Base-by-base conservation (phyloP, 2,329 filamentous ascomycete species). In the Scedosporium minutisporum region DNA sequence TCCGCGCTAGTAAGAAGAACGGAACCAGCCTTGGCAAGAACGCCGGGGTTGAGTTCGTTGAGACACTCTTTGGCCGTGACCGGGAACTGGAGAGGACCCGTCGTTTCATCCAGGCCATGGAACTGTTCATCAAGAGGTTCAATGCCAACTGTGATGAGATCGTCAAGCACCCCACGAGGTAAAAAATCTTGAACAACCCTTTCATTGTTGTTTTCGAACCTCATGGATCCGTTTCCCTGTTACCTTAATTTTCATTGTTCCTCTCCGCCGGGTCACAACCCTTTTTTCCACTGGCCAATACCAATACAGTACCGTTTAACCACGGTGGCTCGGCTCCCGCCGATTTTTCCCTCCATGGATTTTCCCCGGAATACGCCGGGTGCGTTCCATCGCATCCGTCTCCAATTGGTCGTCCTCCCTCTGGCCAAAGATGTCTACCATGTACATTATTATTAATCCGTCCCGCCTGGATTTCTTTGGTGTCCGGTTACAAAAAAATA, bases 111-210 rank as follows among this genome's bases (percentile, higher is more conserved):
- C 87, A 90, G 67, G 87, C 86, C 66, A 87, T 96, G 71, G 85
- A 90, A 59, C 81, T 93, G 42, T 99, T 93, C 91, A 92, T 90
- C 74, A 86, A 96, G 77, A 89, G 93, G 57, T 99, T 97, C 75
- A 92, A 97, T 71, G 91, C 90, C 74, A 97, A 97, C 80, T 96
- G 92, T 77, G 91, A 96, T 70, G 90, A 93, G 29, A 93, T 97
- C 68, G 80, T 97, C 65, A 77, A 77, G 68, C 79, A 81, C 70
- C 86, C 86, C 48, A 81, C 80, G 68, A 75, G 78, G 70, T 87
- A 82, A 53, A 27, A 9, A 38, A 38, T 38, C 7, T 9, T 38
- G 10, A 38, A 6, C 33, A 38, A 38, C 33, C 33, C 33, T 12
- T 38, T 38, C 33, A 12, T 38, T 38, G 33, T 38, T 38, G 33